Percentiles rank a stretch among this genome's conserved stretches.
phyloP scores from a whole-genome alignment of 1,284 basidiomycete species.

The Leccinum fallax region DNA sequence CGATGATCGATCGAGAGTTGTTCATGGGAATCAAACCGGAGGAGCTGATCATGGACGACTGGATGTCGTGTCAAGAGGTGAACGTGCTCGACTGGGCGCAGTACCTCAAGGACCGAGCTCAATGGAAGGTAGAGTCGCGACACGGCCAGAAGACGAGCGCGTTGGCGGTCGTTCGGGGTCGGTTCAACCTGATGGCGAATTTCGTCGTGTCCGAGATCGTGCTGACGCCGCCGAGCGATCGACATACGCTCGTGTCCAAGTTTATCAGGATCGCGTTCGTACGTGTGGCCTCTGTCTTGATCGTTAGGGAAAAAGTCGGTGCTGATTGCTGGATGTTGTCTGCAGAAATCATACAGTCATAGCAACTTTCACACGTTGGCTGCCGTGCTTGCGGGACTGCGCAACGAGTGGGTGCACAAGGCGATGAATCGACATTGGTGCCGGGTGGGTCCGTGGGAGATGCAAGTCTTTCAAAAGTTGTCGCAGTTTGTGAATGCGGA shows the following conservation, averaged over 20 bases:
- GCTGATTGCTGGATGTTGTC: slow-evolving; percentile 8
- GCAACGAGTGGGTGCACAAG: slow-evolving; percentile 68
- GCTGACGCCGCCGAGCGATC: slow-evolving; percentile 64
- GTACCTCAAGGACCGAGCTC: slow-evolving; percentile 34
- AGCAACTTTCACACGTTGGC: slow-evolving; percentile 83
- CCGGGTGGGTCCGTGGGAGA: slow-evolving; percentile 51
- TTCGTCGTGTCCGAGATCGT: slow-evolving; percentile 84
- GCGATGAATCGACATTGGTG: slow-evolving; percentile 73
- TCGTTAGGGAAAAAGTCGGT: not conserved
- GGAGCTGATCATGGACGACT: slow-evolving; percentile 65
- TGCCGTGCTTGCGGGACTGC: slow-evolving; percentile 83
- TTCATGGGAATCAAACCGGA: slow-evolving; percentile 84
- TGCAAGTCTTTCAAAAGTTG: too few species aligned
- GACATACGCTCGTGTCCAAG: slow-evolving; percentile 71
- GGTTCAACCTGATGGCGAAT: slow-evolving; percentile 81
- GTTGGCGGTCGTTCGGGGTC: slow-evolving; percentile 66
- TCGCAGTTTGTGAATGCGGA: slow-evolving; percentile 27
- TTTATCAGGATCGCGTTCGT: slow-evolving; percentile 90
- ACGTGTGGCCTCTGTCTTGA: slow-evolving; percentile 32
- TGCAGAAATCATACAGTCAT: slow-evolving; percentile 80
- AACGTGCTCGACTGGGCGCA: too few species aligned
- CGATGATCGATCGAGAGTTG: slow-evolving; percentile 49
- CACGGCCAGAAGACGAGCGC: slow-evolving; percentile 57
- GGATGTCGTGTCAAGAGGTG: too few species aligned
- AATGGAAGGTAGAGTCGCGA: too few species aligned